These are phyloP conservation scores for Cystofilobasidium macerans DNA, from an alignment of 768 basidiomycete species.

Conservation along the genomic window DNA sequence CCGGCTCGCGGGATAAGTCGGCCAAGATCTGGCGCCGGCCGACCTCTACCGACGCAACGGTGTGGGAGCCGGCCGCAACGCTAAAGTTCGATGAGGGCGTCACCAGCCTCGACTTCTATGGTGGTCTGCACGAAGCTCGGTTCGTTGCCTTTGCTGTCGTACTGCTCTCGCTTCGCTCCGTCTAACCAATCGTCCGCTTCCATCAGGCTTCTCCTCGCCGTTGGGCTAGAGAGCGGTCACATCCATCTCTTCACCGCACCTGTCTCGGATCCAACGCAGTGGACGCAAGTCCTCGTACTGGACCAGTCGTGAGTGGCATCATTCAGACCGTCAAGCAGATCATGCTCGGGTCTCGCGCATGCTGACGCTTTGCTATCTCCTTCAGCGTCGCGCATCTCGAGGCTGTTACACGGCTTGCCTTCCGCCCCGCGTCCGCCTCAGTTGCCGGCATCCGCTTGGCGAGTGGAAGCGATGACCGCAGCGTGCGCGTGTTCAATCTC, in stretches of 20 bases:
- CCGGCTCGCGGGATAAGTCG: slow-evolving; percentile 89
- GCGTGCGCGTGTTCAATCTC: slow-evolving; percentile 17
- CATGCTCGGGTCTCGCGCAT: not conserved
- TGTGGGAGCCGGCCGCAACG: slow-evolving; percentile 51
- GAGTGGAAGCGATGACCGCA: slow-evolving; percentile 20
- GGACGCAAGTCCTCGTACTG: slow-evolving; percentile 5
- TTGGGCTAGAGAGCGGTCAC: slow-evolving; percentile 74
- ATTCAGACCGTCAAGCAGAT: not conserved
- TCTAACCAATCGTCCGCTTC: not conserved
- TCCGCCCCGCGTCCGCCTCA: no score
- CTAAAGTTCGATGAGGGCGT: slow-evolving; percentile 65
- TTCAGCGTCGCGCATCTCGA: slow-evolving; percentile 22
- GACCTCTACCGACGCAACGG: slow-evolving; percentile 34
- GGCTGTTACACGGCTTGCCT: slow-evolving; percentile 21
- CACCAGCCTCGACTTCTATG: slow-evolving; percentile 64
- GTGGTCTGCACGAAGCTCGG: slow-evolving; percentile 42
- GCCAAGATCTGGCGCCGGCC: slow-evolving; percentile 68
- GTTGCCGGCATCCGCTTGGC: slow-evolving; percentile 6
- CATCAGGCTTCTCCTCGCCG: slow-evolving; percentile 52
- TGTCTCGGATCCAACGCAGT: not conserved
- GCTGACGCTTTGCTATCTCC: not conserved
- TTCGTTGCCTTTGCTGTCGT: slow-evolving; percentile 29
- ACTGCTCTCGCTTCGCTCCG: not conserved
- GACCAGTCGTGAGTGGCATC: slow-evolving; percentile 5
- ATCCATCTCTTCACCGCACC: slow-evolving; percentile 52